These are phyloP conservation scores for Xylaria scruposa DNA, from an alignment of 495 filamentous ascomycete species.

Conservation along the genomic window DNA sequence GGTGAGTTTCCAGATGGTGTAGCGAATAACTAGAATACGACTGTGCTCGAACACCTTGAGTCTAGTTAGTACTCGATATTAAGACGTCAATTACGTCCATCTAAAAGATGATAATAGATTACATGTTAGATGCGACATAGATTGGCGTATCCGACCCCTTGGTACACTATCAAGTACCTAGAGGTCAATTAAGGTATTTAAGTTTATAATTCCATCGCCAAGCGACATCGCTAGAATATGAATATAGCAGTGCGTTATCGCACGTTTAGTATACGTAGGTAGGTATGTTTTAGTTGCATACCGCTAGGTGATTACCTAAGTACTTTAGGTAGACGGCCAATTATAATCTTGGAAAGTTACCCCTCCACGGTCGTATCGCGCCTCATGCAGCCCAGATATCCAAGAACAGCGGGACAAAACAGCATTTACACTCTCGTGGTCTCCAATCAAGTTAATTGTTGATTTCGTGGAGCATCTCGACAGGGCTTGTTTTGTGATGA, in stretches of 20 bases:
- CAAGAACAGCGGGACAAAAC: constrained; percentile 13
- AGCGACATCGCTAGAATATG: neutral
- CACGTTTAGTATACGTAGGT: neutral
- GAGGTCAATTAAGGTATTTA: too few species aligned
- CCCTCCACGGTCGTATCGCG: neutral
- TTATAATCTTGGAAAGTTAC: neutral
- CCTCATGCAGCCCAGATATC: neutral
- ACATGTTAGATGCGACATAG: neutral
- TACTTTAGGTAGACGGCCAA: constrained; percentile 7
- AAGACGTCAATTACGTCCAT: neutral
- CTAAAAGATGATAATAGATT: neutral
- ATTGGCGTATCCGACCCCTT: neutral
- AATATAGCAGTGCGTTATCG: neutral
- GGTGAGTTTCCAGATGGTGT: too few species aligned
- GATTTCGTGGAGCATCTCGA: constrained; percentile 4
- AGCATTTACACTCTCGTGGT: neutral
- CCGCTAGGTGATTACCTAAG: neutral
- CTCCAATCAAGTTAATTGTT: neutral
- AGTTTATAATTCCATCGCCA: neutral
- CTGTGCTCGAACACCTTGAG: neutral
- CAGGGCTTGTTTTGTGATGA: neutral
- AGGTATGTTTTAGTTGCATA: neutral
- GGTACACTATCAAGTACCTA: too few species aligned
- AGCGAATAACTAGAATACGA: neutral
- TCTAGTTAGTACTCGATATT: neutral